Evolutionary conservation across 768 basidiomycete genomes (phyloP).

Genomic region (Tylopilus sp.): DNA sequence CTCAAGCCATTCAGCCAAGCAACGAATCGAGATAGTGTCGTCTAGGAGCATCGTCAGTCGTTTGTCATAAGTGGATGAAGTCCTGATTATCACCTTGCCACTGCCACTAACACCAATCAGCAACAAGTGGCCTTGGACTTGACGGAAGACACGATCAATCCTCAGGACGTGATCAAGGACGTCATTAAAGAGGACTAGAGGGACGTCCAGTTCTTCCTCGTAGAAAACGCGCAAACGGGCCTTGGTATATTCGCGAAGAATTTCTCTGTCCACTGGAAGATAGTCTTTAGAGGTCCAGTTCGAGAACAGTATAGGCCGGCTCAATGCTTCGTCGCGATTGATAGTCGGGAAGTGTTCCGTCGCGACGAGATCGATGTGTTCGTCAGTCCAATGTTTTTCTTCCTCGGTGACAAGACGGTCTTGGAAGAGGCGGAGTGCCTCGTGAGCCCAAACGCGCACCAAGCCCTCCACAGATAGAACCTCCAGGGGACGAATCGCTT

Average conservation of each 20-base stretch:
- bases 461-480: conserved; percentile 92
- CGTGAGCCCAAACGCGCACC: conserved; percentile 97
- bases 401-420: conserved; percentile 93
- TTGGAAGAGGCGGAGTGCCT: conserved; percentile 95
- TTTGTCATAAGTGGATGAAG: conserved; percentile 1
- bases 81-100: conserved; percentile 71
- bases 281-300: conserved; percentile 99
- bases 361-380: conserved; percentile 80
- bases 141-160: conserved; percentile 98
- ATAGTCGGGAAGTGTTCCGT: conserved; percentile 93
- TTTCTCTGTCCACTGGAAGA: conserved; percentile 90
- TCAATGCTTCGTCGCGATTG: conserved; percentile 79
- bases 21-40: conserved; percentile 95
- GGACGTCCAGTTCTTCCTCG: conserved; percentile 97
- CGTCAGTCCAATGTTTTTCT: conserved; percentile 94
- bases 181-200: conserved; percentile 96
- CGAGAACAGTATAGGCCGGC: conserved; percentile 91
- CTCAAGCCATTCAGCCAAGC: conserved; percentile 99
- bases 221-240: conserved; percentile 97
- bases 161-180: conserved; percentile 97
- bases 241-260: conserved; percentile 93
- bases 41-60: conserved; percentile 47
- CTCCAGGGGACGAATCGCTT: conserved; percentile 92
- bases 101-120: conserved; percentile 98
- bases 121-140: conserved; percentile 93